Evolutionary conservation across 305 asterid genomes (phyloP), one percentile per base, ranked within the genome.

Genomic region (Solanum hybrid): DNA sequence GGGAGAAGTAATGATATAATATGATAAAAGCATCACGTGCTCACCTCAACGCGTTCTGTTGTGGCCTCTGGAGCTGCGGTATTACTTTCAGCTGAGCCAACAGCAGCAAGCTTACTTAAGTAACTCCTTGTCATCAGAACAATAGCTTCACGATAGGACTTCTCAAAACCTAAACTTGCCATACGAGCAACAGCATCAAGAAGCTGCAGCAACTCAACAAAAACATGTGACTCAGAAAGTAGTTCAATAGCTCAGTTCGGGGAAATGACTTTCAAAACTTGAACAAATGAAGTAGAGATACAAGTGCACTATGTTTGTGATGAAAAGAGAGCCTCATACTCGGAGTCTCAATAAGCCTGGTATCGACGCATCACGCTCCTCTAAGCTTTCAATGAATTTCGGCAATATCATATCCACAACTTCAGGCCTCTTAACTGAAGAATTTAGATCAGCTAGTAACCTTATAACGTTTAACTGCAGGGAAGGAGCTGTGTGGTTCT

Each of bases 101-200:
- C 94, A 90, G 92, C 90, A 78, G 99, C 94, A 89, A 98, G 98
- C 92, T 98, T 97, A 90, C 98, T 91, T 94, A 96, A 89, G 96
- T 98, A 98, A 95, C 98, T 95, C 91, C 99, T 95, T 80, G 94
- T 95, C 98, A 98, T 93, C 92, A 97, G 92, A 91, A 98, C 99
- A 89, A 97, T 94, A 90, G 96, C 99, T 95, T 98, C 99, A 89
- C 99, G 99, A 92, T 97, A 98, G 80, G 99, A 95, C 93, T 97
- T 97, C 92, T 97, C 99, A 90, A 95, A 98, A 90, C 99, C 99
- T 95, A 98, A 95, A 94, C 98, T 95, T 93, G 99, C 99, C 96
- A 98, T 91, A 93, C 97, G 99, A 94, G 99, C 96, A 96, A 98
- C 97, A 94, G 99, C 99, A 94, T 98, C 99, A 94, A 98, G 98